Percentiles rank a stretch among this genome's conserved stretches.
These are phyloP conservation scores for Debaryomyces castellii DNA, from an alignment of 805 yeast species.

Conservation along the genomic window DNA sequence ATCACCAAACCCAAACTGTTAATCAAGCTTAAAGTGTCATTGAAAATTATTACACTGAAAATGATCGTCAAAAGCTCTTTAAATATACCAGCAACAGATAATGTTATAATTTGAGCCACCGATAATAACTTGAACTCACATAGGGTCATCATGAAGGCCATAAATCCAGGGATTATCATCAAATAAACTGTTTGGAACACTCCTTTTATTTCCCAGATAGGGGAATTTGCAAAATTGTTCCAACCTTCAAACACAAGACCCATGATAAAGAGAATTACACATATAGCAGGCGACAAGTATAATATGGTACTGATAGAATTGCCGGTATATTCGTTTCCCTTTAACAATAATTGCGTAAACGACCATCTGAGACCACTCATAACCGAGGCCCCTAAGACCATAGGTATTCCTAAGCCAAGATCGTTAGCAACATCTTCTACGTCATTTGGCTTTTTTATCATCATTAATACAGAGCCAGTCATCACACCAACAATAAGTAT, in stretches of 20 bases:
- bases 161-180: conserved; percentile 75
- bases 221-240: conserved; percentile 46
- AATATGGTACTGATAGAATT: conserved; percentile 84
- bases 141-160: conserved; percentile 87
- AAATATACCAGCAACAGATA: conserved; percentile 89
- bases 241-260: conserved; percentile 76
- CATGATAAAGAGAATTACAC: conserved; percentile 53
- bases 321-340: conserved; percentile 53
- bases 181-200: conserved; percentile 52
- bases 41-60: conserved; percentile 64
- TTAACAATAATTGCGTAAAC: conserved; percentile 79
- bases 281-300: conserved; percentile 85
- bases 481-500: conserved; percentile 70
- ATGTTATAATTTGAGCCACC: conserved; percentile 78
- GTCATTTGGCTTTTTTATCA: conserved; percentile 55
- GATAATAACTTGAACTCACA: conserved; percentile 83
- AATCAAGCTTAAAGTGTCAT: conserved; percentile 64
- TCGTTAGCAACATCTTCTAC: conserved; percentile 14
- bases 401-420: conserved; percentile 55
- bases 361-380: conserved; percentile 95
- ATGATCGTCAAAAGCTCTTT: conserved; percentile 87
- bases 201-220: conserved; percentile 68
- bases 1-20: conserved; percentile 74
- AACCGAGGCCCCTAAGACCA: conserved; percentile 76
- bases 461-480: conserved; percentile 82